Conservation (phyloP, 2,329 filamentous ascomycete genomes). For the Hypocreales sp. region DNA sequence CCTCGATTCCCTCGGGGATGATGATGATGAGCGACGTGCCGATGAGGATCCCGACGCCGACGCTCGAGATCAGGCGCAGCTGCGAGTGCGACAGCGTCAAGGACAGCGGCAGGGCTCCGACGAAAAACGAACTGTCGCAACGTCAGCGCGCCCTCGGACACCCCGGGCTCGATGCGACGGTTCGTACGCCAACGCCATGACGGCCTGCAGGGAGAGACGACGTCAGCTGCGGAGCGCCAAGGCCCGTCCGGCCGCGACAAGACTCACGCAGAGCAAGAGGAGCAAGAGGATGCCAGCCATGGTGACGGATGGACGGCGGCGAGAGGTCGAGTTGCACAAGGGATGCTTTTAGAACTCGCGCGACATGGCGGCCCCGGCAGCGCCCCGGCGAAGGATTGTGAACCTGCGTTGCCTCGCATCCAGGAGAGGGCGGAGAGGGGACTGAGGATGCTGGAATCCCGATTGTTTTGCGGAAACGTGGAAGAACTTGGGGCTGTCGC, state of each 20-base stretch:
- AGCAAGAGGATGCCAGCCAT: slow-evolving; percentile 25
- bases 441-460: too few species aligned
- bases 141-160: slow-evolving; percentile 1
- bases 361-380: slow-evolving; percentile 1
- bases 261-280: slow-evolving; percentile 24
- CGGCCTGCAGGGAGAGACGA: too few species aligned
- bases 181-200: slow-evolving; percentile 44
- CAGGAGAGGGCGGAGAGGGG: neutral
- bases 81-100: slow-evolving; percentile 79
- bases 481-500: too few species aligned
- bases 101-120: slow-evolving; percentile 78
- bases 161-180: neutral
- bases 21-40: slow-evolving; percentile 94
- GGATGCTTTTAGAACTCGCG: neutral
- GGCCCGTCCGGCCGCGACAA: too few species aligned
- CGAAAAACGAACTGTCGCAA: slow-evolving; percentile 68
- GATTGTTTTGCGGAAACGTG: too few species aligned
- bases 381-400: neutral
- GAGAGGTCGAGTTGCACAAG: too few species aligned
- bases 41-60: slow-evolving; percentile 87
- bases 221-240: neutral
- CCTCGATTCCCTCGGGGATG: slow-evolving; percentile 91
- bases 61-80: slow-evolving; percentile 74
- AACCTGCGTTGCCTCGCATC: neutral
- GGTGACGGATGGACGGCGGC: too few species aligned